Evolutionary conservation across 805 yeast genomes (phyloP), one percentile per base, ranked within the genome.

Genomic region (Candida michaelii): DNA sequence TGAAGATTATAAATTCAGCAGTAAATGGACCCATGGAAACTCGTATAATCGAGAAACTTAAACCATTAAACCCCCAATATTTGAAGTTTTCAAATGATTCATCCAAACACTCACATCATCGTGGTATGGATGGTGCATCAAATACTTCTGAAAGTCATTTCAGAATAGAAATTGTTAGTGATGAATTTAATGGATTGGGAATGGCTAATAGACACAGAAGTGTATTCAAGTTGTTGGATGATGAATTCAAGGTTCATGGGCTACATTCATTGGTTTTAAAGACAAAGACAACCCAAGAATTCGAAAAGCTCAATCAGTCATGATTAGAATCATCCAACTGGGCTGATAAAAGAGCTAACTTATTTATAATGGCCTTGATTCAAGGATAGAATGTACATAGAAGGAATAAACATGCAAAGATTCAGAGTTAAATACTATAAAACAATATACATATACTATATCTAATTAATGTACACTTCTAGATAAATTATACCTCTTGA

Each of bases 211-310:
- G 98, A 59, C 98, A 90, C 65, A 65, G 97, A 45, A 56, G 82
- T 57, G 73, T 91, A 0, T 90, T 88, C 59, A 65, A 66, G 39
- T 57, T 86, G 37, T 69, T 91, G 34, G 79, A 77, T 41, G 87
- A 87, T 21, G 97, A 90, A 56, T 65, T 90, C 53, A 73, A 77
- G 39, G 69, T 65, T 24, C 75, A 79, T 44, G 90, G 93, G 1
- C 79, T 91, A 14, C 98, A 90, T 66, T 97, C 97, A 0, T 67
- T 90, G 46, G 97, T 89, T 58, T 73, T 90, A 65, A 80, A 80
- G 59, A 84, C 96, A 0, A 85, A 84, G 62, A 89, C 97, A 25
- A 49, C 39, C 13, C 45, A 39, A 23, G 61, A 56, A 39, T 36
- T 44, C 7, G 47, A 44, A 16, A 48, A 45, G 29, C 13, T 9